Evolutionary conservation across 2,329 filamentous ascomycete genomes (phyloP).

Genomic region (Apiospora pterosperma): DNA sequence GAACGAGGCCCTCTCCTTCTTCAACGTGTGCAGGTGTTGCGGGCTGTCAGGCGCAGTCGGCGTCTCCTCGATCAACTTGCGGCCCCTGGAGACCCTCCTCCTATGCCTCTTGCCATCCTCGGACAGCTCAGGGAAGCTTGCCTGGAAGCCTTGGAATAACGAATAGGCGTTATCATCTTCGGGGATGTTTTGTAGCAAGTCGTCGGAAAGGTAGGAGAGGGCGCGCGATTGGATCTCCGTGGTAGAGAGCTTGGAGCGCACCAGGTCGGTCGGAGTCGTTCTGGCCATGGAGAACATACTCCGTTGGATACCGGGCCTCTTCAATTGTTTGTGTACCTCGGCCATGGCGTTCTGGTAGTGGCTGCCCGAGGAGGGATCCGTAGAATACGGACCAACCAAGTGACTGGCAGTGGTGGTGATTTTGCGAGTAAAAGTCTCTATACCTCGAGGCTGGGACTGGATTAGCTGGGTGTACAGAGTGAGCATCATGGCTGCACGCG

Average conservation of each 20-base stretch:
- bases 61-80: conserved; percentile 70
- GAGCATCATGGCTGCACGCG: conserved; percentile 6
- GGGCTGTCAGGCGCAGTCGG: conserved; percentile 53
- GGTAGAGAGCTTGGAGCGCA: conserved; percentile 86
- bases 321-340: conserved; percentile 85
- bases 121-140: conserved; percentile 69
- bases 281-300: conserved; percentile 88
- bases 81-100: conserved; percentile 68
- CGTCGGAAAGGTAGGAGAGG: conserved; percentile 82
- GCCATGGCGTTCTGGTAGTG: conserved; percentile 86
- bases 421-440: conserved; percentile 92
- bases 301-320: conserved; percentile 78
- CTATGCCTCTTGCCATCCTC: conserved; percentile 71
- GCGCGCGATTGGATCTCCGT: conserved; percentile 93
- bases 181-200: conserved; percentile 84
- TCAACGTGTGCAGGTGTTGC: conserved; percentile 68
- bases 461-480: conserved; percentile 6
- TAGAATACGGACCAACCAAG: conserved; percentile 68
- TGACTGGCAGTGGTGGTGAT: conserved; percentile 91
- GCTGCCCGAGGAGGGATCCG: conserved; percentile 47
- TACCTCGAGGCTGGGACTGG: conserved; percentile 66
- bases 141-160: conserved; percentile 94
- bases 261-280: conserved; percentile 88
- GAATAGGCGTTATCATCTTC: conserved; percentile 84
- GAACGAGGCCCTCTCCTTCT: conserved; percentile 75